phyloP scores from a whole-genome alignment of 805 yeast genomes.

The Torulaspora franciscae region DNA sequence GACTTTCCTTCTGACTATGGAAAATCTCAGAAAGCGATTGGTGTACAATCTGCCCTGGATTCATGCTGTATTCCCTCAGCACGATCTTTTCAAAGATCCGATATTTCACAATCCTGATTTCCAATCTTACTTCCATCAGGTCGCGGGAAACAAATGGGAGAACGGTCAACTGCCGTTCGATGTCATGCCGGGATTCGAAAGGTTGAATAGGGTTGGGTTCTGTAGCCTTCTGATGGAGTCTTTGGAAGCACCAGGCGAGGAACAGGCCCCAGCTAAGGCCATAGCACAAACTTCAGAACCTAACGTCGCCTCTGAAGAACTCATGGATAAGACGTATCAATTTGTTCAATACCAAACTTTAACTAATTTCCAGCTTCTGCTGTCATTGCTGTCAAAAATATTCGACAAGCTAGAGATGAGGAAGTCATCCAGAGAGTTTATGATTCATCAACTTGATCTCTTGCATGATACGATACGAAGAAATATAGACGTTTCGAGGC shows the following conservation, averaged over 20 bases:
- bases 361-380: slow-evolving; percentile 26
- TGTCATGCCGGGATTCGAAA: slow-evolving; percentile 15
- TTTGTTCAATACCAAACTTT: slow-evolving; percentile 30
- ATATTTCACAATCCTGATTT: slow-evolving; percentile 25
- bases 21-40: slow-evolving; percentile 21
- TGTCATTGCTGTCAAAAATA: slow-evolving; percentile 24
- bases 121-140: slow-evolving; percentile 23
- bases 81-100: slow-evolving; percentile 28
- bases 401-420: slow-evolving; percentile 30
- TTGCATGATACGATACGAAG: slow-evolving; percentile 24
- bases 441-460: slow-evolving; percentile 23
- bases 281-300: background rate
- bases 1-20: slow-evolving; percentile 23
- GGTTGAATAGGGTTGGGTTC: slow-evolving; percentile 8
- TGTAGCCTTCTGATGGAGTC: slow-evolving; percentile 16
- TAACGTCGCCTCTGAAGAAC: background rate
- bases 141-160: background rate
- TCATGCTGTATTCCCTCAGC: slow-evolving; percentile 29
- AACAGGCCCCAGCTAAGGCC: background rate
- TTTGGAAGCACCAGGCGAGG: slow-evolving; percentile 2
- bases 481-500: slow-evolving; percentile 20
- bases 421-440: slow-evolving; percentile 24
- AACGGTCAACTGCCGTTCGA: slow-evolving; percentile 9
- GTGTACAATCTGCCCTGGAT: slow-evolving; percentile 30
- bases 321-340: slow-evolving; percentile 20